Conservation (phyloP, 805 yeast species). For the Yarrowia phangngaensis region DNA sequence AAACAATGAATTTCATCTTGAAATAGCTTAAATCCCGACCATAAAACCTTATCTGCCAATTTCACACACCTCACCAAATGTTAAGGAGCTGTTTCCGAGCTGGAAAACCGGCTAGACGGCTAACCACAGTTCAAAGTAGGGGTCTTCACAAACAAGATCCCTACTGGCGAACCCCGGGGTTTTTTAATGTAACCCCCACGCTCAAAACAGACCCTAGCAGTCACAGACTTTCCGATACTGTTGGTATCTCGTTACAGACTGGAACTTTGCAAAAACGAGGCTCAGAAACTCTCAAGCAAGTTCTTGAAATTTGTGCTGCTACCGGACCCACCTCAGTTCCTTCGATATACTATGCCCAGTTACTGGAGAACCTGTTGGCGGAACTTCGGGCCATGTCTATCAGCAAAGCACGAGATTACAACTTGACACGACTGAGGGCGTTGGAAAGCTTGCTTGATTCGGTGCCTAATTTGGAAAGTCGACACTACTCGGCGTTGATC, state of each 20-base stretch:
- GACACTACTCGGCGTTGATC: slow-evolving; percentile 1
- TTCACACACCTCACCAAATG: slow-evolving; percentile 1
- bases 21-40: no score
- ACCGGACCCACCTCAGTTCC: neutral
- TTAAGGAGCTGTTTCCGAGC: slow-evolving; percentile 17
- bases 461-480: neutral
- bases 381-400: neutral
- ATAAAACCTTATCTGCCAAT: no score
- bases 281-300: neutral
- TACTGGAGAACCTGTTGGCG: neutral
- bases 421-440: neutral
- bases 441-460: neutral
- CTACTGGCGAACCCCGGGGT: neutral
- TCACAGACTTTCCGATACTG: neutral
- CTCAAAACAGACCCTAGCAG: neutral
- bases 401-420: neutral
- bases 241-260: neutral
- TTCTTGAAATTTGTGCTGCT: neutral
- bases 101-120: slow-evolving; percentile 1
- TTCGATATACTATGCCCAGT: neutral
- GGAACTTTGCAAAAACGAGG: neutral
- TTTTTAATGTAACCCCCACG: neutral
- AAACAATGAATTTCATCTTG: no score
- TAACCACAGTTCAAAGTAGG: neutral
- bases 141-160: slow-evolving; percentile 1